These are phyloP conservation scores for Talaromyces wortmannii DNA, from an alignment of 495 filamentous ascomycete genomes.

Conservation along the genomic window DNA sequence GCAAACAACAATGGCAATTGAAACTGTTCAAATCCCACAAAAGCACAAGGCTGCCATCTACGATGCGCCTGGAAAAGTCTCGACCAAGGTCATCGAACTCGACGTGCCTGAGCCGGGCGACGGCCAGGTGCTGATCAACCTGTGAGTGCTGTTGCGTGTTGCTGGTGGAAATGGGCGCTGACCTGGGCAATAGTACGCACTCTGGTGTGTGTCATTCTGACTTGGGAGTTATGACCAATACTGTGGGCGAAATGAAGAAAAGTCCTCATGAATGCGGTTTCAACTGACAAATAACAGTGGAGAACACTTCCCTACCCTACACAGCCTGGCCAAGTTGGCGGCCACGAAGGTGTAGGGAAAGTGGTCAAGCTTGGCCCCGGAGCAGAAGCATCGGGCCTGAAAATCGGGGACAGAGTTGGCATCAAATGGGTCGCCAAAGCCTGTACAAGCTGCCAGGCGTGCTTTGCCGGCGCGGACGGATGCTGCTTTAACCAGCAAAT, in stretches of 20 bases:
- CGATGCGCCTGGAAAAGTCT: slow-evolving; percentile 61
- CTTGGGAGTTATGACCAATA: slow-evolving; percentile 53
- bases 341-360: slow-evolving; percentile 55
- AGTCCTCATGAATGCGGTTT: not conserved
- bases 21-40: slow-evolving; percentile 38
- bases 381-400: slow-evolving; percentile 43
- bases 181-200: slow-evolving; percentile 41
- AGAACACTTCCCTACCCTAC: slow-evolving; percentile 53
- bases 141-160: slow-evolving; percentile 30
- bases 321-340: slow-evolving; percentile 57
- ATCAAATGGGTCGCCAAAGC: slow-evolving; percentile 48
- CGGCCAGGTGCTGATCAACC: slow-evolving; percentile 59
- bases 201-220: slow-evolving; percentile 70
- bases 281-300: slow-evolving; percentile 29
- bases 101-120: slow-evolving; percentile 59
- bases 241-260: slow-evolving; percentile 11
- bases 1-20: slow-evolving; percentile 15
- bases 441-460: slow-evolving; percentile 47
- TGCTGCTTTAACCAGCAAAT: slow-evolving; percentile 52
- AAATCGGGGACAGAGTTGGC: slow-evolving; percentile 60
- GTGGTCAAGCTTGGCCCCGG: slow-evolving; percentile 53
- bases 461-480: slow-evolving; percentile 51
- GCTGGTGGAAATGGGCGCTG: not conserved
- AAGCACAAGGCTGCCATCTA: slow-evolving; percentile 64
- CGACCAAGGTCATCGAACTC: slow-evolving; percentile 59